Percentiles rank a stretch among this genome's conserved stretches.
phyloP scores from a whole-genome alignment of 768 basidiomycete species.

The Postia placenta region DNA sequence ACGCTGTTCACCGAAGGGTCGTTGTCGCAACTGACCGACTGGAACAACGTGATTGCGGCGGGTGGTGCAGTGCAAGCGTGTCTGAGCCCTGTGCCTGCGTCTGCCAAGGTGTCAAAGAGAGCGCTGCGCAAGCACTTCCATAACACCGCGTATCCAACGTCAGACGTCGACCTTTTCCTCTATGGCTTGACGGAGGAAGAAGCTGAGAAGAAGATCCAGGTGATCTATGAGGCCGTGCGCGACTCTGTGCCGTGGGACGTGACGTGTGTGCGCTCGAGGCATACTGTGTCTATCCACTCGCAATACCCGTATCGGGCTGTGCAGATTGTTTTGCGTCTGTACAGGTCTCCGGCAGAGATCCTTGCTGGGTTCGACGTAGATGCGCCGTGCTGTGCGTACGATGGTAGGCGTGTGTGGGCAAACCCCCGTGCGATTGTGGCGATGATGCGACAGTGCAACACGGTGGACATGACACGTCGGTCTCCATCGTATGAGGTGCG shows the following conservation, averaged over 20 bases:
- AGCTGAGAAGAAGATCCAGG: constrained; percentile 54
- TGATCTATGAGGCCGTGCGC: constrained; percentile 57
- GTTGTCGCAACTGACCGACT: constrained; percentile 50
- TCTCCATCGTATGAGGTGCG: constrained; percentile 63
- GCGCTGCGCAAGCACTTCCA: constrained; percentile 56
- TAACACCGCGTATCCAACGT: constrained; percentile 46
- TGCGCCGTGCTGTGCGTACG: constrained; percentile 53
- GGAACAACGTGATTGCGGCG: constrained; percentile 59
- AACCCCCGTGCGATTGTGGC: constrained; percentile 55
- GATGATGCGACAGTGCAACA: constrained; percentile 64
- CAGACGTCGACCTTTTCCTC: constrained; percentile 59
- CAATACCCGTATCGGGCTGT: constrained; percentile 60
- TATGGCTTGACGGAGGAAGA: constrained; percentile 53
- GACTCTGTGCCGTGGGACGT: constrained; percentile 67
- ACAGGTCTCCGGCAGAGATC: constrained; percentile 57
- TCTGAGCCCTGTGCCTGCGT: constrained; percentile 43
- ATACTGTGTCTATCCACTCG: constrained; percentile 62
- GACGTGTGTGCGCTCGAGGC: constrained; percentile 59
- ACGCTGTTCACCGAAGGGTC: constrained; percentile 56
- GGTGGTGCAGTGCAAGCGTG: constrained; percentile 58
- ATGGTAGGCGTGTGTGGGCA: constrained; percentile 50
- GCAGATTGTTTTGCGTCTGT: constrained; percentile 61
- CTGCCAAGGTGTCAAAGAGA: constrained; percentile 45
- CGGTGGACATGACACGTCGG: constrained; percentile 54
- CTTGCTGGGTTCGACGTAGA: constrained; percentile 66